Evolutionary conservation across 345 rosid species (phyloP).

Genomic region (Barbarea vulgaris): DNA sequence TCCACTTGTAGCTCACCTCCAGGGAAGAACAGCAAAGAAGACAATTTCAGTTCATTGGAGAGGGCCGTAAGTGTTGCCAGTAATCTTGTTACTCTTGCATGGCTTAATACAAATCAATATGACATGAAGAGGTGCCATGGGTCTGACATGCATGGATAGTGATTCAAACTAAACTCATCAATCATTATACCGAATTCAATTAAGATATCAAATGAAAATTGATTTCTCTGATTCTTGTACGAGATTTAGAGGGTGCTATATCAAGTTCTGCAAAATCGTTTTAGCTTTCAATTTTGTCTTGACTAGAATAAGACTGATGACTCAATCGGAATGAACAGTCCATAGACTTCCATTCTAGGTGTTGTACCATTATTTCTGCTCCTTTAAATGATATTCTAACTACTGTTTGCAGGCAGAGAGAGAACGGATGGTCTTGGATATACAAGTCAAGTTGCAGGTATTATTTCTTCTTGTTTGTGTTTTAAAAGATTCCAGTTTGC

Average conservation of each 20-base stretch:
- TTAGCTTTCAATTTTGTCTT: background rate
- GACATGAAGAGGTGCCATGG: conserved; percentile 10
- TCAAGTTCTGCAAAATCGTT: conserved; percentile 20
- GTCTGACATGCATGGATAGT: conserved; percentile 21
- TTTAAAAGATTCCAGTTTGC: conserved; percentile 19
- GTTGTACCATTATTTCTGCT: conserved; percentile 16
- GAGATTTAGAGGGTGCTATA: conserved; percentile 16
- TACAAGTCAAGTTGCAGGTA: conserved; percentile 97
- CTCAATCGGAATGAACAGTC: conserved; percentile 6
- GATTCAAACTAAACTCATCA: conserved; percentile 16
- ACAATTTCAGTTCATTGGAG: conserved; percentile 81
- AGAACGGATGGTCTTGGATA: conserved; percentile 98
- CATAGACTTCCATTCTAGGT: conserved; percentile 14
- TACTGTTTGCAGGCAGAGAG: conserved; percentile 74
- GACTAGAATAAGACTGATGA: conserved; percentile 1
- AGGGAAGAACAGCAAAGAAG: conserved; percentile 60
- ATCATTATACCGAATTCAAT: conserved; percentile 2
- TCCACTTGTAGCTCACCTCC: conserved; percentile 68
- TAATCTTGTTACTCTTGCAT: conserved; percentile 31
- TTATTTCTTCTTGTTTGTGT: conserved; percentile 12
- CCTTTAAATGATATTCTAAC: conserved; percentile 22
- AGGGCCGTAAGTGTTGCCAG: conserved; percentile 81
- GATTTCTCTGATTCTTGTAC: conserved; percentile 1
- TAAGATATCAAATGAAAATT: conserved; percentile 15
- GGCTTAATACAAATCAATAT: conserved; percentile 17